Base-by-base conservation (phyloP, 257 asterid species). In the Paraleonurus japonicus region DNA sequence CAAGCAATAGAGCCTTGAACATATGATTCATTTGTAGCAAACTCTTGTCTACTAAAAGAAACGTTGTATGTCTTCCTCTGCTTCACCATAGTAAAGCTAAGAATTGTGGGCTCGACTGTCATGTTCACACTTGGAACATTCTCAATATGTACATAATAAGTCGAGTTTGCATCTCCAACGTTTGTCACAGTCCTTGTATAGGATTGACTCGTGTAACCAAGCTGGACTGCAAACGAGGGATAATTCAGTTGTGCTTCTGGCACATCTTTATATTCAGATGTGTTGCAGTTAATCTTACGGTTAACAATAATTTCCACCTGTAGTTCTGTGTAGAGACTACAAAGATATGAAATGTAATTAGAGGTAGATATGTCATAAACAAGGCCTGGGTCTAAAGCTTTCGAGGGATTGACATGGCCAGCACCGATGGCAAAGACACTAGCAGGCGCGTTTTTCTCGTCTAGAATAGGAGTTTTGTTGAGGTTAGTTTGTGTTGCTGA, bases 181-280 rank as follows among this genome's bases (percentile, higher is more conserved):
- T 83, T 83, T 2, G 80, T 83, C 26, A 80, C 87, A 1, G 80
- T 84, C 71, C 88, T n/a, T 1, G 83, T 53, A 48, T 81, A 81
- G 0, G 8, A 60, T 4, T 58, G 70, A 0, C 16, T 12, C 3
- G 17, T 5, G 64, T 26, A n/a, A n/a, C n/a, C n/a, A n/a, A n/a
- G n/a, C 43, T 35, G 43, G 43, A 35, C 12, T 7, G 43, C 43
- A 8, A 35, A 0, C n/a, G 89, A 81, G 2, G 86, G 89, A 19
- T 81, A 79, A 26, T 84, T 84, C 22, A 84, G 43, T 10, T 77
- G 68, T 45, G 81, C 80, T 60, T 78, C 82, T 0, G 71, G 65
- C 23, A 72, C 47, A 30, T 59, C 33, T 12, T 2, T 17, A 11
- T 37, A 32, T 6, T 28, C 1, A 2, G 78, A 66, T 6, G n/a